Evolutionary conservation across 768 basidiomycete species (phyloP), one percentile per base, ranked within the genome.

Genomic region (Boletus tylopilopsis): DNA sequence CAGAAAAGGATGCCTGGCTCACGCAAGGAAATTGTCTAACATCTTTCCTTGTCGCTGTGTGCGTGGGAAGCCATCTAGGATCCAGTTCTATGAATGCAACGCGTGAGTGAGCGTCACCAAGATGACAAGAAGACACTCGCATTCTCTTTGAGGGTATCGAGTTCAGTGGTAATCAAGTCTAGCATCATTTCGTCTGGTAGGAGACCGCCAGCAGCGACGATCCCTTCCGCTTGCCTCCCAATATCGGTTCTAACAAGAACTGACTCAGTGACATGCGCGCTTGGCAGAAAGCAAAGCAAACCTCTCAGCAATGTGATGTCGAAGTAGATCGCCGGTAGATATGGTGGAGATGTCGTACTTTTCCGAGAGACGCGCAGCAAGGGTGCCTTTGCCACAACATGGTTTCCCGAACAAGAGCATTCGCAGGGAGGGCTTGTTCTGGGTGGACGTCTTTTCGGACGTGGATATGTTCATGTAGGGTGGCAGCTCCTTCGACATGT

Each of bases 21-120:
- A 87, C 86, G 75, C 75, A 32, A 94, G 79, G 66, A 90, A 77
- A 2, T 71, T 69, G 64, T 94, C 87, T 21, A 94, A 73, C 29
- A 91, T 71, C 61, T 82, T 72, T 9, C 84, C 90, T 64, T 94
- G 93, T 13, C 78, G 80, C 8, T 90, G 73, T 6, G 91, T 94
- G 38, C 93, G 82, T 45, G 93, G 93, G 62, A 94, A 94, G 25
- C 93, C 93, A 52, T 94, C 93, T 42, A 94, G 68, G 52, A 94
- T 84, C 92, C 92, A 94, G 62, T 87, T 85, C 87, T 92, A 39
- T 35, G 27, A 13, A 48, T 24, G 33, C 35, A 52, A n/a, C 55
- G 49, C 37, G 45, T 42, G 53, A 53, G 42, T 35, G n/a, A 35
- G 11, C 21, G 22, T 19, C 34, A 35, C 27, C 6, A 43, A 34